Conservation (phyloP, 73 alveolate genomes). For the Tetrahymena borealis region DNA sequence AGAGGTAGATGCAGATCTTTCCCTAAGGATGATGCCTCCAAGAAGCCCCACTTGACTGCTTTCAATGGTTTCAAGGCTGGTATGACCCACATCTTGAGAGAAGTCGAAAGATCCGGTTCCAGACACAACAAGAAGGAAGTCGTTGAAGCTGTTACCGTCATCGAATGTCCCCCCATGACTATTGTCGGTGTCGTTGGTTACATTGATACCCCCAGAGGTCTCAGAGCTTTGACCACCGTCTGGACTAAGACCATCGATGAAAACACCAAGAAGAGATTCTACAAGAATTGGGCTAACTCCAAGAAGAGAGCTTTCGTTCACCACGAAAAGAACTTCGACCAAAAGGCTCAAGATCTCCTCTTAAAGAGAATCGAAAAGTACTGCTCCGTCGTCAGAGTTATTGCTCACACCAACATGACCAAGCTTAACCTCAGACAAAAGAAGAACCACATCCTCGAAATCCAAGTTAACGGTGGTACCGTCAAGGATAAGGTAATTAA, state of each 20-base stretch:
- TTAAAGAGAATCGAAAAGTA: slow-evolving; percentile 91
- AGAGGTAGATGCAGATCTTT: slow-evolving; percentile 95
- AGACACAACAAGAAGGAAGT: slow-evolving; percentile 97
- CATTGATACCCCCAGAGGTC: slow-evolving; percentile 99
- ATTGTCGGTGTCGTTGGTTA: slow-evolving; percentile 99
- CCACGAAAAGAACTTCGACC: slow-evolving; percentile 80
- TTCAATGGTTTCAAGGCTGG: slow-evolving; percentile 99
- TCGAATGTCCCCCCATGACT: slow-evolving; percentile 98
- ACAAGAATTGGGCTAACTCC: slow-evolving; percentile 93
- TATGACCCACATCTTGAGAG: slow-evolving; percentile 99
- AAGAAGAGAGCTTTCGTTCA: slow-evolving; percentile 99
- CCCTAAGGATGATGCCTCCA: slow-evolving; percentile 95
- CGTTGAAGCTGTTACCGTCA: slow-evolving; percentile 98
- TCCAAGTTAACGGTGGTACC: slow-evolving; percentile 99
- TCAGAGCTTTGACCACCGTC: slow-evolving; percentile 97
- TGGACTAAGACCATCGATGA: slow-evolving; percentile 97
- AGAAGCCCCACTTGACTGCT: slow-evolving; percentile 97
- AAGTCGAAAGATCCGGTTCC: slow-evolving; percentile 97
- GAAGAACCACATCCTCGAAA: slow-evolving; percentile 99
- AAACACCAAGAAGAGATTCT: slow-evolving; percentile 97
- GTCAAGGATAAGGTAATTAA: slow-evolving; percentile 74
- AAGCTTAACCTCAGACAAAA: slow-evolving; percentile 88
- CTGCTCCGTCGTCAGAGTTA: slow-evolving; percentile 98
- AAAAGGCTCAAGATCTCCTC: slow-evolving; percentile 77
- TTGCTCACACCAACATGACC: slow-evolving; percentile 96